Evolutionary conservation across 371 early-diverging fungal genomes (phyloP).

Genomic region (Apophysomyces variabilis): DNA sequence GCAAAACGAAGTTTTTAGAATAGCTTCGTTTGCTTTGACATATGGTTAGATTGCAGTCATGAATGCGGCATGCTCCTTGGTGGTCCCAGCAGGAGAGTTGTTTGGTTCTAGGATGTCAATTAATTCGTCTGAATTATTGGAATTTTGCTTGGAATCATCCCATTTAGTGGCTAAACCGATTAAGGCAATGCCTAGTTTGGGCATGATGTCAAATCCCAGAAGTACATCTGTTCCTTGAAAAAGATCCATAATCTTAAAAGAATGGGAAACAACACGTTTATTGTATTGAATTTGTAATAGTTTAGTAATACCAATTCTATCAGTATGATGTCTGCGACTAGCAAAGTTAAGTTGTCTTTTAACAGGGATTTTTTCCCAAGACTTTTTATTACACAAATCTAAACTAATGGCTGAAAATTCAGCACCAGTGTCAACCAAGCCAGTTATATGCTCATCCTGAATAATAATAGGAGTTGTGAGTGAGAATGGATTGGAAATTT

Average conservation of each 20-base stretch:
- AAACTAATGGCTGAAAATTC: too few species aligned
- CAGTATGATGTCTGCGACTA: neutral
- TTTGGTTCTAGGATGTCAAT: constrained; percentile 19
- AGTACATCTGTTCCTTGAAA: neutral
- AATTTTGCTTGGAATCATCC: neutral
- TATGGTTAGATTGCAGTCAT: constrained; percentile 5
- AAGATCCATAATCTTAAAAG: constrained; percentile 13
- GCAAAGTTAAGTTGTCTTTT: neutral
- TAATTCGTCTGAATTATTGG: constrained; percentile 4
- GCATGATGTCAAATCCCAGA: constrained; percentile 16
- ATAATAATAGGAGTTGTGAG: neutral
- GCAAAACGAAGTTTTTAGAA: constrained; percentile 15
- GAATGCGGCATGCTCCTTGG: constrained; percentile 16
- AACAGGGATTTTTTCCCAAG: too few species aligned
- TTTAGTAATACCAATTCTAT: neutral
- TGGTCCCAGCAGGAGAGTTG: constrained; percentile 23
- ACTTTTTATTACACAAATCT: too few species aligned
- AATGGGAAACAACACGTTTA: neutral
- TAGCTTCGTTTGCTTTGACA: constrained; percentile 14
- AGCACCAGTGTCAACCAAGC: too few species aligned
- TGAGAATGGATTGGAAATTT: neutral
- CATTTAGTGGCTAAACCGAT: constrained; percentile 14
- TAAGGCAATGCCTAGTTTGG: constrained; percentile 16
- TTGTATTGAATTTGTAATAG: neutral
- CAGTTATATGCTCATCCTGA: too few species aligned